A percentile compares a stretch with the other conserved stretches of the same genome.
phyloP scores from a whole-genome alignment of 495 filamentous ascomycete genomes.

The Corynascus novoguineensis region DNA sequence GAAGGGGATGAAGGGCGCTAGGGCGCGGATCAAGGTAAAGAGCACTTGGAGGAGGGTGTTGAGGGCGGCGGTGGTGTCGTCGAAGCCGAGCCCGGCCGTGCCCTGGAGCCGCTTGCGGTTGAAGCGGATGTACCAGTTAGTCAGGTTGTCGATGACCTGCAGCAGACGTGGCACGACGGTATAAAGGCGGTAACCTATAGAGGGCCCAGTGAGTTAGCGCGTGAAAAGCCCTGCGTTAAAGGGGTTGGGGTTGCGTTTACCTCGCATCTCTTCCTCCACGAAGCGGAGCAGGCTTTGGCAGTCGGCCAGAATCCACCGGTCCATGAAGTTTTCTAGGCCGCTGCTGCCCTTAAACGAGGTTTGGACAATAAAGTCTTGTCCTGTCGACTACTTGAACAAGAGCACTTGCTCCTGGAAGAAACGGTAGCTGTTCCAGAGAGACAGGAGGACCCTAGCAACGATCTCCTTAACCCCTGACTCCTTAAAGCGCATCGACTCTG shows the following conservation, averaged over 20 bases:
- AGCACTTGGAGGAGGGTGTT: slow-evolving; percentile 90
- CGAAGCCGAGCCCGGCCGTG: slow-evolving; percentile 38
- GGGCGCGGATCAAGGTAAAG: slow-evolving; percentile 70
- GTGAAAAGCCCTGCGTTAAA: neutral
- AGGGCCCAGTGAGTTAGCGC: neutral
- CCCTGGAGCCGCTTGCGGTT: slow-evolving; percentile 6
- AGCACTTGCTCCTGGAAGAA: neutral
- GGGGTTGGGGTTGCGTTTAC: neutral
- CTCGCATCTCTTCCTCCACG: slow-evolving; percentile 1
- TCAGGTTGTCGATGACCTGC: slow-evolving; percentile 2
- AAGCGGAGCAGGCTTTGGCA: slow-evolving; percentile 4
- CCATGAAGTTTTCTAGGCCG: neutral
- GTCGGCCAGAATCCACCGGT: slow-evolving; percentile 2
- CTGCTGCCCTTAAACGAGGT: no score
- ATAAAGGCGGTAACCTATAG: slow-evolving; percentile 1
- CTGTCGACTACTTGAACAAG: neutral
- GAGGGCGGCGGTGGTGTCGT: slow-evolving; percentile 74
- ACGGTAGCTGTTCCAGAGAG: slow-evolving; percentile 6
- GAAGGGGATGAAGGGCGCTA: slow-evolving; percentile 90
- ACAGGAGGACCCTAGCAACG: neutral
- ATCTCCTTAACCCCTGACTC: neutral
- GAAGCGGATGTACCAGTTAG: slow-evolving; percentile 8
- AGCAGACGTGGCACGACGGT: neutral
- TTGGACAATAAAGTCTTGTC: neutral
- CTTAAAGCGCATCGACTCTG: neutral